Base-by-base conservation (phyloP, 768 basidiomycete genomes). In the Panaeolus cyanescens region DNA sequence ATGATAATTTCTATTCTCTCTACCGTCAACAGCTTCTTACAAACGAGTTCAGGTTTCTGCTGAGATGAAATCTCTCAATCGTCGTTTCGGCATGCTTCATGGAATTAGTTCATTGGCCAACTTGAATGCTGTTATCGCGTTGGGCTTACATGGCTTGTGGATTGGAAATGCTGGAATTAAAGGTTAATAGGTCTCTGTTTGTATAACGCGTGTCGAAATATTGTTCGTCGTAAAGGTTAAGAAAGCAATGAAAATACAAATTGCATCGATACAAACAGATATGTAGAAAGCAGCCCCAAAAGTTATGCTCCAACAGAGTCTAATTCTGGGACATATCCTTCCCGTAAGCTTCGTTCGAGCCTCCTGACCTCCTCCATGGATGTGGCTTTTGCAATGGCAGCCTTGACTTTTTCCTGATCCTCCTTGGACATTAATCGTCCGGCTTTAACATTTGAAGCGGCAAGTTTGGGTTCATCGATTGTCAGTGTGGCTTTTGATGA, bases 401-500 rank as follows among this genome's bases (percentile, higher is more conserved):
- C 86, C 72, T 88, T 90, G 64, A 96, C 92, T 64, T 86, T 87
- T 67, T 93, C 91, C 69, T 89, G 91, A 68, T 96, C 94, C 72
- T 95, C 93, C 71, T 92, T 92, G 28, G 92, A 93, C 87, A 96
- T 90, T 62, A 96, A 75, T 55, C 94, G 85, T 15, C 94, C 95
- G 1, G 92, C 91, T 70, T 89, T 92, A 32, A 83, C 86, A 58
- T 82, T 69, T 25, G 77, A 70, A 19, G 80, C 75, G 28, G 80
- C 80, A 34, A 82, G 76, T 70, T 86, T 87, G n/a, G 93, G 91
- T 73, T 93, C 93, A 71, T 94, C 93, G 30, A 86, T 82, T 13
- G 91, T 88, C 53, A 90, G 74, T 32, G 81, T 73, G 30, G 76
- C 68, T 67, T 90, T 92, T n/a, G 88, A 74, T 10, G 88, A 76